These are phyloP conservation scores for Saussurea involucrata DNA, from an alignment of 129 eudicot species.

Conservation along the genomic window DNA sequence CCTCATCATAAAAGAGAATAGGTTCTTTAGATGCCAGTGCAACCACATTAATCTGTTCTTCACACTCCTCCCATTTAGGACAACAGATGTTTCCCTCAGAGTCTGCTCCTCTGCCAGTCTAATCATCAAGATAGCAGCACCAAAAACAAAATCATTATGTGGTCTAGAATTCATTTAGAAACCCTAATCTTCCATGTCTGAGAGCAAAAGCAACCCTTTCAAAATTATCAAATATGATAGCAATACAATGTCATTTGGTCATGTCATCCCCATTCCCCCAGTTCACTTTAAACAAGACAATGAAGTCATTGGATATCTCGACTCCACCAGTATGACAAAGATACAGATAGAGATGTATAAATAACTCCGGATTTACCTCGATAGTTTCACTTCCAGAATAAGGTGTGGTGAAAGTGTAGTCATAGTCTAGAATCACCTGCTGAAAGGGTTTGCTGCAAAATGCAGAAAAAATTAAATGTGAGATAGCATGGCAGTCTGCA, in stretches of 20 bases:
- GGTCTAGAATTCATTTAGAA: neutral
- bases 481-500: constrained; percentile 1
- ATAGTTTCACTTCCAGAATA: constrained; percentile 81
- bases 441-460: constrained; percentile 74
- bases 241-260: neutral
- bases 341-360: constrained; percentile 1
- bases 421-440: constrained; percentile 90
- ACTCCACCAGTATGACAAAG: neutral
- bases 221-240: neutral
- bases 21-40: constrained; percentile 83
- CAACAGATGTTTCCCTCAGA: constrained; percentile 32
- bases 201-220: neutral
- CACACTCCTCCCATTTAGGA: constrained; percentile 77
- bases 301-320: neutral
- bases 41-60: constrained; percentile 76
- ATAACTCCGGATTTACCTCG: constrained; percentile 45
- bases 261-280: neutral
- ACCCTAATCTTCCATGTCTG: neutral
- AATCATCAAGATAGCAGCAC: constrained; percentile 26
- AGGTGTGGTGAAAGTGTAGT: constrained; percentile 96
- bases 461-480: constrained; percentile 9
- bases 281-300: neutral
- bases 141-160: neutral
- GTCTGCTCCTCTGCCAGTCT: constrained; percentile 44
- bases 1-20: constrained; percentile 94